Base-by-base conservation (phyloP, 495 filamentous ascomycete genomes). In the Tuber aestivum region DNA sequence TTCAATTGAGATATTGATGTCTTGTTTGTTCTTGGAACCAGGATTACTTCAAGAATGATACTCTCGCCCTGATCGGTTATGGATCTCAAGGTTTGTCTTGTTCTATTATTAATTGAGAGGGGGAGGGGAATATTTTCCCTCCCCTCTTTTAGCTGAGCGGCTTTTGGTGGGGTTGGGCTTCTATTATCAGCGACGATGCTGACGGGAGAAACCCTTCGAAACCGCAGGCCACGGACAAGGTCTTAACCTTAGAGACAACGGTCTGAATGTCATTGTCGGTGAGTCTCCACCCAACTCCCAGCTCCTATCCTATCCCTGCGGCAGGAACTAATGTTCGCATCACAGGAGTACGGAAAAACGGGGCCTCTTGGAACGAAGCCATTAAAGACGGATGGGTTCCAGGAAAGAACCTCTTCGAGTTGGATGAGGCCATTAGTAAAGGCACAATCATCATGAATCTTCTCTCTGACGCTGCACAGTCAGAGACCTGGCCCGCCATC, bases 371-470 rank as follows among this genome's bases (percentile, higher is more conserved):
- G 95, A 92, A 97, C 86, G 95, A 99, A 85, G 95, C 95, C 82
- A 86, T 92, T 83, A 90, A 97, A 86, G 95, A 99, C 85, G 95
- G 95, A 85, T 99, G 95, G 95, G 90, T 99, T 70, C 93, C 95
- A 82, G 95, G 93, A 83, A 97, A 92, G 87, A 99, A 97, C 90
- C 90, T 99, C 76, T 99, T 99, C 87, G 95, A 97, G 80, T 89
- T 98, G 79, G 93, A 94, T 83, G 94, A 96, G 86, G 95, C 96
- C 84, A 97, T 99, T 85, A 87, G 89, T 83, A 92, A 90, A 86
- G 93, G 95, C 85, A 95, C 94, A 84, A 92, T 98, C 85, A 84
- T 99, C 89, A 99, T 99, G 95, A 99, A 99, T 89, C 89, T 99
- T 75, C 93, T 99, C 85, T 92, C 89, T 84, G 95, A 99, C 85